Percentiles rank a stretch among this genome's conserved stretches.
Evolutionary conservation across 345 rosid genomes (phyloP).

Genomic region (Salix brachista): DNA sequence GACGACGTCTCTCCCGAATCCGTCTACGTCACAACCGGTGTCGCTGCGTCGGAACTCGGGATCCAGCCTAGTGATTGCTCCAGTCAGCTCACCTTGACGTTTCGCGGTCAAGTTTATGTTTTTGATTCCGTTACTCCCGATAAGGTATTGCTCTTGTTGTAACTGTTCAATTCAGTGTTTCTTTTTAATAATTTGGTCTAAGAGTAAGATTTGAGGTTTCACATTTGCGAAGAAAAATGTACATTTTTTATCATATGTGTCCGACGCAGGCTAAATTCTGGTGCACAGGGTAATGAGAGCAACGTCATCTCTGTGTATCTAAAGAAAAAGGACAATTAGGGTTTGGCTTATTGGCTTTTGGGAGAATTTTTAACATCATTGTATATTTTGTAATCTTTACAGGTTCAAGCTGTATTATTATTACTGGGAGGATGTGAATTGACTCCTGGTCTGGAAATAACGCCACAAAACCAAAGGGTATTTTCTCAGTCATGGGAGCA

Average conservation of each 20-base stretch:
- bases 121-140: slow-evolving; percentile 80
- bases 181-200: neutral
- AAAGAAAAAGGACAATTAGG: neutral
- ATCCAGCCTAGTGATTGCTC: slow-evolving; percentile 33
- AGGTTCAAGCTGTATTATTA: slow-evolving; percentile 81
- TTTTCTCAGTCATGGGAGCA: neutral
- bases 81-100: slow-evolving; percentile 71
- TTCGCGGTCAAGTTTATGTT: slow-evolving; percentile 86
- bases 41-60: slow-evolving; percentile 31
- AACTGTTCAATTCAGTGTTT: neutral
- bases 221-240: neutral
- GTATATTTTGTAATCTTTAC: neutral
- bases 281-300: neutral
- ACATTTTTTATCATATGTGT: neutral
- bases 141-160: slow-evolving; percentile 40
- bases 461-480: slow-evolving; percentile 61
- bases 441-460: slow-evolving; percentile 54
- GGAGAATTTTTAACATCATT: neutral
- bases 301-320: neutral
- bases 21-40: slow-evolving; percentile 35
- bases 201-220: neutral
- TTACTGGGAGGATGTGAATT: slow-evolving; percentile 74
- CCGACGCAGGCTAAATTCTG: neutral
- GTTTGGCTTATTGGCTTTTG: slow-evolving; percentile 1
- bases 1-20: slow-evolving; percentile 58